Base-by-base conservation (phyloP, 2,329 filamentous ascomycete species). In the Zalaria sp. region DNA sequence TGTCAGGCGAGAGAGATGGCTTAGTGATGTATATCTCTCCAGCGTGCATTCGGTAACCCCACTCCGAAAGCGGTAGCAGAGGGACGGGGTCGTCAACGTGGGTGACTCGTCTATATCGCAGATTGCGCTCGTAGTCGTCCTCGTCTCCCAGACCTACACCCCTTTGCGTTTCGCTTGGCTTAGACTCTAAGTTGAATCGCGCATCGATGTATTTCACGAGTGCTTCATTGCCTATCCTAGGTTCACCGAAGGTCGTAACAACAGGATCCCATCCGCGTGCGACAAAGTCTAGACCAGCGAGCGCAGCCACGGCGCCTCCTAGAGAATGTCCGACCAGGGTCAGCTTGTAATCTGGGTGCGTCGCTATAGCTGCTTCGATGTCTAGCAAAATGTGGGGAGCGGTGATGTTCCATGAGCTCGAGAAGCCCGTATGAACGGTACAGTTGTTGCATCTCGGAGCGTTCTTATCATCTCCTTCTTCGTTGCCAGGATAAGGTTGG, bases 221-320 rank as follows among this genome's bases (percentile, higher is more conserved):
- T 3, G 58, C 64, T 35, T 58, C 53, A 49, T 79, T 79, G 2
- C 75, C 75, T 2, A 78, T 53, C 35, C 71, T 66, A 18, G 91
- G 91, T 61, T 96, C 86, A 6, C 91, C 91, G 60, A 94, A 98
- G 0, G 91, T 96, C 4, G 89, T 96, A 34, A 93, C 77, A 9
- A 71, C 62, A 3, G 88, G 77, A 5, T 80, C 62, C 78, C 81
- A 91, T 11, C 82, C 85, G n/a, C 81, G 68, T 0, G 79, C 73
- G 44, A 77, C 73, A 54, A 94, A 73, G 55, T 98, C 91, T 27
- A 95, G 68, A 1, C 75, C 84, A 1, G 88, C 91, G 3, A 98
- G 73, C 1, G 84, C 81, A 3, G 91, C 89, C 2, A 98, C 84
- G 0, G 91, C 88, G 10, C 91, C 91, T 18, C 91, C 91, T 0